Percentiles rank a stretch among this genome's conserved stretches.
phyloP scores from a whole-genome alignment of 2,329 filamentous ascomycete species.

The Penicillium sp. region DNA sequence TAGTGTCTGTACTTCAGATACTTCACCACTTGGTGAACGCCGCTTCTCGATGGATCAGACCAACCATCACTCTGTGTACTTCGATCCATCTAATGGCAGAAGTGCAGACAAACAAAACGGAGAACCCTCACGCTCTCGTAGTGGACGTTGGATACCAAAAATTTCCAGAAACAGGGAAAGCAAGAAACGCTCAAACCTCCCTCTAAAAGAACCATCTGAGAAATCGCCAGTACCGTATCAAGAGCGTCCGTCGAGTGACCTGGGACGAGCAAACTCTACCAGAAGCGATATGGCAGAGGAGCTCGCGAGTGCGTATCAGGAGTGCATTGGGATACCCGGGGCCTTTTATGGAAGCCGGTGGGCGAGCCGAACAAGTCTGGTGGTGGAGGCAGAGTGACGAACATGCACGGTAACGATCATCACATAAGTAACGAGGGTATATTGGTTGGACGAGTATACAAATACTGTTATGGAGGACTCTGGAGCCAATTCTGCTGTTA shows the following conservation, averaged over 20 bases:
- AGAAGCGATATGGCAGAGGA: constrained; percentile 18
- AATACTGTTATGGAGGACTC: neutral
- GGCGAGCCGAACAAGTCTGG: constrained; percentile 23
- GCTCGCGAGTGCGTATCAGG: constrained; percentile 24
- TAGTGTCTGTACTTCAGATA: neutral
- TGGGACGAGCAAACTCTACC: constrained; percentile 17
- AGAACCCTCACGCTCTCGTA: constrained; percentile 10
- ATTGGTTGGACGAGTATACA: neutral
- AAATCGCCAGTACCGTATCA: constrained; percentile 11
- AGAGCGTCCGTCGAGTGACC: constrained; percentile 9
- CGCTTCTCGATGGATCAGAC: constrained; percentile 1
- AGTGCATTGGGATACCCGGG: constrained; percentile 28
- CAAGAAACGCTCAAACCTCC: constrained; percentile 5
- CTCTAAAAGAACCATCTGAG: constrained; percentile 11
- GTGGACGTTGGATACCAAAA: constrained; percentile 11
- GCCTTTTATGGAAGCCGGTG: constrained; percentile 26
- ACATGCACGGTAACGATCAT: neutral
- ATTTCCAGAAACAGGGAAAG: constrained; percentile 16
- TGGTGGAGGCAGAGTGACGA: constrained; percentile 12
- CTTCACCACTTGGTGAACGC: neutral
- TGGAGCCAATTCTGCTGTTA: constrained; percentile 3
- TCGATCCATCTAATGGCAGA: neutral
- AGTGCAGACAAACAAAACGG: neutral
- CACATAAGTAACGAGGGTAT: neutral
- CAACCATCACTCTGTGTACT: neutral